Base-by-base conservation (phyloP, 139 green algal genomes). In the Chlorella sp. region DNA sequence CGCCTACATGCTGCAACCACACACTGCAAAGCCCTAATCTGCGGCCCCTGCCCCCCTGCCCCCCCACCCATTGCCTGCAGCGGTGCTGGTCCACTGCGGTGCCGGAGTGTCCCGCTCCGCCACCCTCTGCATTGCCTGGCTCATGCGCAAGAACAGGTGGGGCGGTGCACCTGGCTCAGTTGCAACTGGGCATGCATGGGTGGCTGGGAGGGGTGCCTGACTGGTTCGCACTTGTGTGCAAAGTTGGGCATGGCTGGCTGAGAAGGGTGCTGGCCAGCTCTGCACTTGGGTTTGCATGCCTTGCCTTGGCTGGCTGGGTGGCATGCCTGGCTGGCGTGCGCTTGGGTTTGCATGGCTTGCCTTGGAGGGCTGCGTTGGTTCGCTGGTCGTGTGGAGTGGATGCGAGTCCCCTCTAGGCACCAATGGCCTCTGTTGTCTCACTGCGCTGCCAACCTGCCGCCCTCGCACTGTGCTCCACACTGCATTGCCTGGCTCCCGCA, bases 71-170 rank as follows among this genome's bases (percentile, higher is more conserved):
- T n/a, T 71, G 32, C 79, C 30, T 85, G 86, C 92, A 96, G 95
- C 91, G 3, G 94, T 96, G 84, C 91, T 98, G 88, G 94, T 98
- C 81, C 96, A 98, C 92, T 98, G 96, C 82, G 96, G 96, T 12
- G 96, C 96, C 14, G 96, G 96, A 9, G 96, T 97, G 32, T 95
- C 90, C 40, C 93, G 96, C 66, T 96, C 93, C 21, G 96, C 96
- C 77, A 94, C 94, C 0, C 93, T 98, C 80, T 91, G 89, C 77
- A 94, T 96, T 34, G 95, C 95, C 69, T 97, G 97, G 94, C 93
- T 98, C 34, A 98, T 98, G 96, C 92, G 95, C 40, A 90, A 87
- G 32, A 85, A 93, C 82, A 60, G 42, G 34, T 98, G 95, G 94
- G 88, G 7, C 9, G 28, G 12, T 86, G 14, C 94, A 93, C 79